Base-by-base conservation (phyloP, 108 stramenopile species). In the Cyclotella atomus region DNA sequence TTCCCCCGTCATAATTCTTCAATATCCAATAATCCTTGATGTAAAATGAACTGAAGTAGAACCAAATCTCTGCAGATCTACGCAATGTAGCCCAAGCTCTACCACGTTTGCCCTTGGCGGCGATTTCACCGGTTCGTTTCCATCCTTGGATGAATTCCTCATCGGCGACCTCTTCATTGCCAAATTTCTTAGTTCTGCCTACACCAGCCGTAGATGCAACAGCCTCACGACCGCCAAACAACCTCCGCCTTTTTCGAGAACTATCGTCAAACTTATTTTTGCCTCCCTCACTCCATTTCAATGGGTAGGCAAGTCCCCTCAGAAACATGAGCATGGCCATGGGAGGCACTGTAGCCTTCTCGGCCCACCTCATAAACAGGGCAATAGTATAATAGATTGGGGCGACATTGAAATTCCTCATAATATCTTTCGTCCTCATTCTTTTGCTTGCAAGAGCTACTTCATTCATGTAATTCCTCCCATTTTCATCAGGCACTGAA, bases 41-140 rank as follows among this genome's bases (percentile, higher is more conserved):
- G 68, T 93, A 93, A 69, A 96, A 96, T 0, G 88, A 89, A 49
- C 88, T 85, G 50, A 93, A 93, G 52, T 93, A 96, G 21, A 89
- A 89, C 92, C 95, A 96, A 64, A 96, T 93, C 76, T 96, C 95
- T 9, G 91, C 87, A 34, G 90, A 91, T 23, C 95, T 85, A 12
- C 92, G 66, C 14, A 96, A 63, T 59, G 88, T 92, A 19, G 91
- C 94, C 87, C 88, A 90, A 35, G 90, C 91, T 29, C 82, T 64
- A 3, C 86, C 88, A 46, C 81, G 60, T 30, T 70, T 66, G 10
- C 91, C 91, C 75, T 91, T 89, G 16, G 91, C 85, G 14, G 94
- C 94, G 70, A 95, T 92, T 65, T 91, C 86, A 41, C 94, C 94
- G 10, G 89, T 92, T 12, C 90, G 83, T 68, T 95, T 91, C 94